These are phyloP conservation scores for Tephrocybe sp. DNA, from an alignment of 768 basidiomycete species.

Conservation along the genomic window DNA sequence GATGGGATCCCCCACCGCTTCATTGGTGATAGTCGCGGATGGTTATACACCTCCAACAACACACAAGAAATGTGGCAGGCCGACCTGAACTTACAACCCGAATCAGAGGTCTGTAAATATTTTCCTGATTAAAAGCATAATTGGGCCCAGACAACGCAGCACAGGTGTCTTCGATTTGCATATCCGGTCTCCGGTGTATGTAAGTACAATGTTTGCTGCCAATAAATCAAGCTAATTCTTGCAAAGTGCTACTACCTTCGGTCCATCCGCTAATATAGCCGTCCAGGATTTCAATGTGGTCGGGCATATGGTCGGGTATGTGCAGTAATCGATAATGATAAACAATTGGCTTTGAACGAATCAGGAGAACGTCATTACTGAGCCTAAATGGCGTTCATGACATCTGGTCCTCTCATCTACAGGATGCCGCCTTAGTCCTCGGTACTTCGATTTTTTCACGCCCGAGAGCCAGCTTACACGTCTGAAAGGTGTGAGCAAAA, in stretches of 20 bases:
- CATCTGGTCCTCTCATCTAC: conserved; percentile 54
- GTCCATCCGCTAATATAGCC: conserved; percentile 48
- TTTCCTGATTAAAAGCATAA: background rate
- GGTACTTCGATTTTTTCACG: conserved; percentile 33
- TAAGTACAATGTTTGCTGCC: conserved; percentile 26
- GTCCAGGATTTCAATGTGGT: conserved; percentile 40
- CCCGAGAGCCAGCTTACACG: background rate
- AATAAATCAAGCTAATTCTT: background rate
- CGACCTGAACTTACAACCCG: conserved; percentile 40
- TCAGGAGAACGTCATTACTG: conserved; percentile 34
- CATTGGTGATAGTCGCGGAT: conserved; percentile 52
- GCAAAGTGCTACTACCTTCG: conserved; percentile 54
- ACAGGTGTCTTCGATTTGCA: conserved; percentile 51
- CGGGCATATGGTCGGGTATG: conserved; percentile 43
- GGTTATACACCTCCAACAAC: conserved; percentile 39
- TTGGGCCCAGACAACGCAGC: conserved; percentile 16
- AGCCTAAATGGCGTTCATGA: conserved; percentile 45
- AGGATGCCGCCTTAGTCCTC: conserved; percentile 45
- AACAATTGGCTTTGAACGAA: conserved; percentile 11
- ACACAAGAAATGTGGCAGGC: conserved; percentile 33
- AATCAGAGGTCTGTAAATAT: conserved; percentile 30
- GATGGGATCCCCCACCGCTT: conserved; percentile 34
- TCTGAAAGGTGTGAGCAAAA: conserved; percentile 48
- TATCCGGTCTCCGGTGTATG: conserved; percentile 48
- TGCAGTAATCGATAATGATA: background rate